Evolutionary conservation across 1,284 basidiomycete genomes (phyloP).

Genomic region (Sporisorium iseilematis-ciliati): DNA sequence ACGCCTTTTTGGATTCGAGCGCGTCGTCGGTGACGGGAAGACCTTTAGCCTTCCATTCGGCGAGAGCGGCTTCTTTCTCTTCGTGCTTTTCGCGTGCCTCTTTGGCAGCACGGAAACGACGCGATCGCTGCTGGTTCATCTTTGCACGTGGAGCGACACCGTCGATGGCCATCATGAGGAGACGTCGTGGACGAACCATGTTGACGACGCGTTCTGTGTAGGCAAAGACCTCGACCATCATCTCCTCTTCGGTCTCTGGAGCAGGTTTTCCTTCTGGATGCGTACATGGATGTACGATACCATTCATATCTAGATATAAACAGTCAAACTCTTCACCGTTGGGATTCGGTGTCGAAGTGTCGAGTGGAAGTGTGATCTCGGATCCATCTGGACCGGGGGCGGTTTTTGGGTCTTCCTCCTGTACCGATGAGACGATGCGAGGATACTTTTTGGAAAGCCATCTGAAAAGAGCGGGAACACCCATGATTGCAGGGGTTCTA

Average conservation of each 20-base stretch:
- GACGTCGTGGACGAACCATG: constrained; percentile 93
- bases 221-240: constrained; percentile 98
- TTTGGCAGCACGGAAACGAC: constrained; percentile 92
- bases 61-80: constrained; percentile 82
- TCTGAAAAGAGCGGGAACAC: constrained; percentile 69
- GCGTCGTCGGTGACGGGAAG: constrained; percentile 85
- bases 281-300: constrained; percentile 92
- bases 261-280: constrained; percentile 92
- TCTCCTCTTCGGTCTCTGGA: constrained; percentile 97
- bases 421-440: constrained; percentile 67
- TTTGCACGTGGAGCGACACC: constrained; percentile 98
- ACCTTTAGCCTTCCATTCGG: constrained; percentile 89
- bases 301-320: constrained; percentile 79
- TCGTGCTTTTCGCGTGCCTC: constrained; percentile 95
- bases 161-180: constrained; percentile 98
- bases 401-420: constrained; percentile 65
- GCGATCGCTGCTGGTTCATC: constrained; percentile 98
- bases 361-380: constrained; percentile 80
- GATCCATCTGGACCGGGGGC: constrained; percentile 74
- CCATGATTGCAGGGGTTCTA: too few species aligned
- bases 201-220: constrained; percentile 98
- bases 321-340: constrained; percentile 97
- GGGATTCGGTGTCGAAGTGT: constrained; percentile 89
- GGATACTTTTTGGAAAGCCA: constrained; percentile 71
- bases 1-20: constrained; percentile 81